Conservation (phyloP, 1,284 basidiomycete species). For the Boletellus dicymbophilus region DNA sequence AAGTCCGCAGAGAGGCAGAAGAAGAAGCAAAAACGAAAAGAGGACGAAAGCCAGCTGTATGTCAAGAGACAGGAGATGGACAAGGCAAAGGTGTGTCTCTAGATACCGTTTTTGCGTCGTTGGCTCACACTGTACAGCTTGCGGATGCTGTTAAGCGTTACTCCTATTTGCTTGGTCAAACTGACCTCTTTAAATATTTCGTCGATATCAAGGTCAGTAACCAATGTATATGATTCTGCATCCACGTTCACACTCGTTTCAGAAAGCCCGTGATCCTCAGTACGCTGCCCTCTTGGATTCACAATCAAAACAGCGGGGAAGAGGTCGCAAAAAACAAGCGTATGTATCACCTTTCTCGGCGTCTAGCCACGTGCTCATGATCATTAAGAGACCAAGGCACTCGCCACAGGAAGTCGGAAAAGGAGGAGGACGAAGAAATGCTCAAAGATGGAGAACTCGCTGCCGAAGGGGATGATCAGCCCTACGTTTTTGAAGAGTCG, state of each 20-base stretch:
- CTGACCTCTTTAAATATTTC: constrained; percentile 95
- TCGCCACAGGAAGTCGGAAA: constrained; percentile 94
- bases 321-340: constrained; percentile 79
- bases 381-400: constrained; percentile 65
- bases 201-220: constrained; percentile 88
- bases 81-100: constrained; percentile 67
- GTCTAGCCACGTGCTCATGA: constrained; percentile 3
- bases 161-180: constrained; percentile 93
- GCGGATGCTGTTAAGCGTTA: constrained; percentile 96
- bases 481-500: constrained; percentile 91
- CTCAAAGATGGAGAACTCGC: constrained; percentile 85
- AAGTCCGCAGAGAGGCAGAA: constrained; percentile 43
- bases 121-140: constrained; percentile 49
- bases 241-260: too few relatives aligned
- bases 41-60: constrained; percentile 66
- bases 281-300: constrained; percentile 90
- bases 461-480: constrained; percentile 79
- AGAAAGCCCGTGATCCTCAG: constrained; percentile 91
- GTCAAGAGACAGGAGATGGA: constrained; percentile 77
- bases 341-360: constrained; percentile 39
- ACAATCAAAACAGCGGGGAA: constrained; percentile 78
- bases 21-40: constrained; percentile 68
- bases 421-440: constrained; percentile 97
- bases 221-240: too few relatives aligned
- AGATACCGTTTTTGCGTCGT: not conserved